Percentiles rank a stretch among this genome's conserved stretches.
Evolutionary conservation across 2,329 filamentous ascomycete genomes (phyloP).

Genomic region (Grosmannia clavigera): DNA sequence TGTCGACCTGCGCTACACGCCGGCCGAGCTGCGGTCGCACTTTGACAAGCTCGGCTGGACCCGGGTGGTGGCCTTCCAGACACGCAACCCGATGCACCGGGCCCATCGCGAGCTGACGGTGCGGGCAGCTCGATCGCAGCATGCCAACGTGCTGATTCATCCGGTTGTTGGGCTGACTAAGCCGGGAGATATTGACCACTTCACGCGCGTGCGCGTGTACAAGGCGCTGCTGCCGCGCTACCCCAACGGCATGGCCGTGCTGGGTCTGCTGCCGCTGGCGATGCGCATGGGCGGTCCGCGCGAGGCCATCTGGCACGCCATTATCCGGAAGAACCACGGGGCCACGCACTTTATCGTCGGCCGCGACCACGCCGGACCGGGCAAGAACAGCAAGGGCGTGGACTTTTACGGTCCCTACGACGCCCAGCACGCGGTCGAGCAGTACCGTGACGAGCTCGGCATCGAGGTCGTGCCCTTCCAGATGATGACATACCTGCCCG

Average conservation of each 20-base stretch:
- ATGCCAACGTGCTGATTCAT: constrained; percentile 98
- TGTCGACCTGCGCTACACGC: constrained; percentile 89
- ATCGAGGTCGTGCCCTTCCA: constrained; percentile 99
- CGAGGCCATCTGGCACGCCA: constrained; percentile 98
- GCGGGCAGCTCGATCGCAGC: constrained; percentile 84
- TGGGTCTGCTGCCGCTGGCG: constrained; percentile 86
- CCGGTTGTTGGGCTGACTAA: constrained; percentile 97
- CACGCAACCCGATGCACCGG: constrained; percentile 97
- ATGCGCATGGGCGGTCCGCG: constrained; percentile 99
- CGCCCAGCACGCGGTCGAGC: constrained; percentile 89
- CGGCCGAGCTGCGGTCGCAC: constrained; percentile 85
- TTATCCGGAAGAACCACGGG: constrained; percentile 99
- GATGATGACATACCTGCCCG: constrained; percentile 98
- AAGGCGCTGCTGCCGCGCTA: constrained; percentile 92
- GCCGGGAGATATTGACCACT: constrained; percentile 98
- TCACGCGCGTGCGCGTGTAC: constrained; percentile 97
- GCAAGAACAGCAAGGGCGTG: constrained; percentile 93
- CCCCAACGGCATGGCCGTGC: constrained; percentile 96
- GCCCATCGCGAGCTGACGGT: constrained; percentile 97
- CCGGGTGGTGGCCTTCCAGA: constrained; percentile 97
- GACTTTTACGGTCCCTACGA: constrained; percentile 99
- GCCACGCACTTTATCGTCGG: constrained; percentile 99
- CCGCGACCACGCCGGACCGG: constrained; percentile 93
- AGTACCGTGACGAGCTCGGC: constrained; percentile 91
- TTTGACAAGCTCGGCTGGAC: constrained; percentile 99